Evolutionary conservation across 139 green algal species (phyloP).

Genomic region (Chlorella sorokiniana): DNA sequence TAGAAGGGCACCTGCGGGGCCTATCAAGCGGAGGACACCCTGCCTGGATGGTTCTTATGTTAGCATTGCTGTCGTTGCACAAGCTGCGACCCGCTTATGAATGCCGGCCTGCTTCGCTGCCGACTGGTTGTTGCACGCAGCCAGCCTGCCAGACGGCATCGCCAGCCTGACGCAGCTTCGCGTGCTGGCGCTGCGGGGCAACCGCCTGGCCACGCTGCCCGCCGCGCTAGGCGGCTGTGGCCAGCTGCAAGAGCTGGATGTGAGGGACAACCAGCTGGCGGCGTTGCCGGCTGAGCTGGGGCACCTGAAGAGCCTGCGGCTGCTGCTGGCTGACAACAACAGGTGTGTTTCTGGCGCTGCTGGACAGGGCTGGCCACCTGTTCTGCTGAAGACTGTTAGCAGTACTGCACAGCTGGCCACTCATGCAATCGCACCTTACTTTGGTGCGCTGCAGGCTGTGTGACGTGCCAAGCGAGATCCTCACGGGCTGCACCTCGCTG

Average conservation of each 20-base stretch:
- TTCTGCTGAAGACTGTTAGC: too few species aligned
- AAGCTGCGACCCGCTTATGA: too few species aligned
- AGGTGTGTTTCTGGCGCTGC: conserved; percentile 24
- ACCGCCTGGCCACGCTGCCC: conserved; percentile 43
- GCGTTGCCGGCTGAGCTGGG: conserved; percentile 46
- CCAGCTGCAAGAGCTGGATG: conserved; percentile 41
- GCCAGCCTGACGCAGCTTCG: conserved; percentile 14
- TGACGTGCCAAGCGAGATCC: conserved; percentile 42
- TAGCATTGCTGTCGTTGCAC: too few species aligned
- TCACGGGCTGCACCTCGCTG: conserved; percentile 49
- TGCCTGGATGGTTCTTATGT: background rate
- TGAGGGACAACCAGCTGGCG: conserved; percentile 46
- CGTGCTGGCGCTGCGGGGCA: conserved; percentile 27
- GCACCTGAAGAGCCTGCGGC: conserved; percentile 19
- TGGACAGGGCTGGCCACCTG: background rate
- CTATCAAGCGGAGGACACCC: background rate
- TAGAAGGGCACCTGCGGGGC: background rate
- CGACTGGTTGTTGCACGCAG: background rate
- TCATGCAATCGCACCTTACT: background rate
- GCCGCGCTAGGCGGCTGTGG: conserved; percentile 29
- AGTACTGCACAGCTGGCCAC: too few species aligned
- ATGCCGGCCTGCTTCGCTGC: background rate
- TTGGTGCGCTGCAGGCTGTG: conserved; percentile 38
- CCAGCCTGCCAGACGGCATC: conserved; percentile 5
- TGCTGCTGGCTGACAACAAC: conserved; percentile 40